These are phyloP conservation scores for Coffea humblotiana DNA, from an alignment of 305 asterid genomes.

Conservation along the genomic window DNA sequence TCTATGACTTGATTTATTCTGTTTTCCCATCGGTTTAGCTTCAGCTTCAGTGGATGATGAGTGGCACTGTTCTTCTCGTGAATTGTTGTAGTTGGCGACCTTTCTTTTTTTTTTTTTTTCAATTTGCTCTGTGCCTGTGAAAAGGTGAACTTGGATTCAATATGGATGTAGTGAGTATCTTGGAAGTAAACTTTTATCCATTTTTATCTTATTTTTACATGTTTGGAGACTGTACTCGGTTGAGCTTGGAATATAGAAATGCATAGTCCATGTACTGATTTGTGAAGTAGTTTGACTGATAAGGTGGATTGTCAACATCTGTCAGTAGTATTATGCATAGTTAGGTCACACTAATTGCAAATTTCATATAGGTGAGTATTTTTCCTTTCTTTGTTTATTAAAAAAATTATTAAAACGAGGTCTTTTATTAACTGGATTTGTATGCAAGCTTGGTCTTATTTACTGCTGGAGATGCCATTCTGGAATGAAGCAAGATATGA, in stretches of 20 bases:
- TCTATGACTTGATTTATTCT: too few species aligned
- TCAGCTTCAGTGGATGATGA: neutral
- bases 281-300: neutral
- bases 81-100: neutral
- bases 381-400: too few species aligned
- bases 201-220: neutral
- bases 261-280: neutral
- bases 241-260: neutral
- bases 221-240: neutral
- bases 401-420: too few species aligned
- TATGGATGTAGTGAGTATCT: neutral
- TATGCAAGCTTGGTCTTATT: too few species aligned
- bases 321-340: neutral
- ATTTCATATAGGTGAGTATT: neutral
- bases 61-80: neutral
- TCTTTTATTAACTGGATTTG: too few species aligned
- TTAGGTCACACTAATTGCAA: neutral
- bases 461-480: too few species aligned
- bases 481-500: too few species aligned
- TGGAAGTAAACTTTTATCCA: neutral
- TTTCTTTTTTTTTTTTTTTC: neutral
- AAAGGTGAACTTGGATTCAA: neutral
- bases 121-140: neutral
- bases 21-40: too few species aligned
- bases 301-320: neutral